Base-by-base conservation (phyloP, 163 green algal genomes). In the Coccomyxa subellipsoidea region DNA sequence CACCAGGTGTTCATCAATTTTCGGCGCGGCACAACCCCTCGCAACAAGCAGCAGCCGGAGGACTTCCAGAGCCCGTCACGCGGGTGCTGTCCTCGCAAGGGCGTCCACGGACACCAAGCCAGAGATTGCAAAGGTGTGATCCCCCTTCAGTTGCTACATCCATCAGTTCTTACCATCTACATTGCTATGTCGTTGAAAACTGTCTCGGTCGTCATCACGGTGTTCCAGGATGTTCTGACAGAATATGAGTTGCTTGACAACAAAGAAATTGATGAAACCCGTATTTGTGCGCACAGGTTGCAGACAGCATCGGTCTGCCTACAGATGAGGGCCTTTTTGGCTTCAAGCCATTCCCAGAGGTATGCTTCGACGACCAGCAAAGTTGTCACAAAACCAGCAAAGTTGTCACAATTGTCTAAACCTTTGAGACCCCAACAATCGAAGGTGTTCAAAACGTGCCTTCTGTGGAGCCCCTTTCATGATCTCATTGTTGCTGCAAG, bases 291-390 rank as follows among this genome's bases (percentile, higher is more conserved):
- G 47, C 47, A 59, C 81, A 88, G 81, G 76, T 88, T n/a, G 80
- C 85, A 71, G 81, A 86, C 27, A 83, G 40, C 54, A 82, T 88
- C n/a, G 85, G 92, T 0, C 87, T 94, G 69, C 87, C 87, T 4
- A 90, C 88, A 7, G 83, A 90, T 12, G 92, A 94, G 70, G 90
- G 90, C 32, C 80, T 90, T 10, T 94, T 95, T 75, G 91, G 91
- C 27, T 95, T 95, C 87, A 91, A 86, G 29, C 91, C 91, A 18
- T 94, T 94, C 80, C 73, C 84, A 23, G 91, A 95, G 87, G 82
- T 89, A 38, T 54, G 83, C 38, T 59, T 59, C 47, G 47, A n/a
- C 69, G 4, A 59, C 47, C 54, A 21, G 18, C 32, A 27, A 7
- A 5, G 37, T 35, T n/a, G n/a, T n/a, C n/a, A n/a, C n/a, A n/a